Conservation (phyloP, 1,284 basidiomycete genomes). For the Puccinia coronata region DNA sequence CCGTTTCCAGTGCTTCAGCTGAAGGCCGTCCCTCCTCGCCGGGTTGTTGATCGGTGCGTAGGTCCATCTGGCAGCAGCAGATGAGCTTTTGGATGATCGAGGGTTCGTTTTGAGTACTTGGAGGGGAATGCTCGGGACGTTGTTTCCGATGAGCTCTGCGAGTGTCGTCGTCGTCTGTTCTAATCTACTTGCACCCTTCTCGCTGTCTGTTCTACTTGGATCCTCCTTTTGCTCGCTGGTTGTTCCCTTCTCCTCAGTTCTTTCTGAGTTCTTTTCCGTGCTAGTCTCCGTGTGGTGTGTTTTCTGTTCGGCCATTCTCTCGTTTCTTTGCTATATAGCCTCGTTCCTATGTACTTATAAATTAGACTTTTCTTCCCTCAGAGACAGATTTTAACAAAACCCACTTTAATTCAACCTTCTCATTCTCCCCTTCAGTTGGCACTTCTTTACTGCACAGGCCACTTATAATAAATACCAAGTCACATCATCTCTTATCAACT, state of each 20-base stretch:
- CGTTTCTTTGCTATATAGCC: not conserved
- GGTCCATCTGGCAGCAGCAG: conserved; percentile 14
- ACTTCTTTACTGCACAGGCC: too few relatives aligned
- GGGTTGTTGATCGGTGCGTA: conserved; percentile 23
- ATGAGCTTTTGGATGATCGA: not conserved
- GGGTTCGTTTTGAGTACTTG: conserved; percentile 17
- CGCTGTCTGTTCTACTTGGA: not conserved
- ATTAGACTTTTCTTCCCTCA: too few relatives aligned
- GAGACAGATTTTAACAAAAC: too few relatives aligned
- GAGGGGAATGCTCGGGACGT: conserved; percentile 21
- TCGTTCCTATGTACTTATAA: too few relatives aligned
- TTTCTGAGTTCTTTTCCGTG: not conserved
- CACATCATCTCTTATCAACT: too few relatives aligned
- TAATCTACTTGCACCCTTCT: not conserved
- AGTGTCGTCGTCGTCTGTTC: not conserved
- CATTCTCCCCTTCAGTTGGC: too few relatives aligned
- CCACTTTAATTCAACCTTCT: too few relatives aligned
- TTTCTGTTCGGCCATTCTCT: not conserved
- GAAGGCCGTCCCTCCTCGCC: conserved; percentile 24
- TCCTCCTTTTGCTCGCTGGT: not conserved
- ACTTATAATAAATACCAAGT: too few relatives aligned
- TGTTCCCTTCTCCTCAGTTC: not conserved
- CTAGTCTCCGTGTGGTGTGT: not conserved
- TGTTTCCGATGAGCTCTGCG: conserved; percentile 23
- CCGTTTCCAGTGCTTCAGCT: conserved; percentile 43